Base-by-base conservation (phyloP, 2,329 filamentous ascomycete genomes). In the Diaporthe citrichinensis region DNA sequence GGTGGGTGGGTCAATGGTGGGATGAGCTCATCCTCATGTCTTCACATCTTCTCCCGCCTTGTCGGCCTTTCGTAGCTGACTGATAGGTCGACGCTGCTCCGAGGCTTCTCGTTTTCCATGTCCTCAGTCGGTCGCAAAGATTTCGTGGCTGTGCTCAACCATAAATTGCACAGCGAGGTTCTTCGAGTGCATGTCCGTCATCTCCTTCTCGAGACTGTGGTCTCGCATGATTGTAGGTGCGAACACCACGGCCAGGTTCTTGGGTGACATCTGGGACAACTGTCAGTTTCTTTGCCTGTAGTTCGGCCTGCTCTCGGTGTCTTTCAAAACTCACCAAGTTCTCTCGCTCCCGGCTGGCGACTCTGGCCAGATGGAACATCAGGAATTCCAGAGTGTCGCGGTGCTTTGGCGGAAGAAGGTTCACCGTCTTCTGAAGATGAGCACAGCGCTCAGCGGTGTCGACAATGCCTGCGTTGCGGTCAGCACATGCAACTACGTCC, bases 141-240 rank as follows among this genome's bases (percentile, higher is more conserved):
- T 94, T 79, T 90, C 91, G 80, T 95, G 91, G 82, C 94, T 95
- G 84, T 98, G 94, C 83, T 98, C 96, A 78, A 98, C 94, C 81
- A 99, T 89, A 80, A 97, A 98, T 85, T 98, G 96, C 79, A 98
- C 93, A 8, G 95, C 95, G 78, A 94, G 90, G 80, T 98, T 98
- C 89, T 98, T 98, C 79, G 93, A 91, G 82, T 97, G 94, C 89
- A 98, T 98, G 83, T 99, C 97, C 41, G 93, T 96, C 92, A 99
- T 97, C 84, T 99, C 97, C 77, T 95, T 92, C 83, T 98, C 95
- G 77, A 98, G 90, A 81, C 93, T 96, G 82, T 92, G 90, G 74
- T 97, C 95, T 79, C 96, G 92, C 95, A 99, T 98, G 80, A 99
- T 97, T 1, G 97, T 99, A 10, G 97, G 97, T 12, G 97, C 97